Evolutionary conservation across 495 filamentous ascomycete species (phyloP).

Genomic region (Penicillium herquei): DNA sequence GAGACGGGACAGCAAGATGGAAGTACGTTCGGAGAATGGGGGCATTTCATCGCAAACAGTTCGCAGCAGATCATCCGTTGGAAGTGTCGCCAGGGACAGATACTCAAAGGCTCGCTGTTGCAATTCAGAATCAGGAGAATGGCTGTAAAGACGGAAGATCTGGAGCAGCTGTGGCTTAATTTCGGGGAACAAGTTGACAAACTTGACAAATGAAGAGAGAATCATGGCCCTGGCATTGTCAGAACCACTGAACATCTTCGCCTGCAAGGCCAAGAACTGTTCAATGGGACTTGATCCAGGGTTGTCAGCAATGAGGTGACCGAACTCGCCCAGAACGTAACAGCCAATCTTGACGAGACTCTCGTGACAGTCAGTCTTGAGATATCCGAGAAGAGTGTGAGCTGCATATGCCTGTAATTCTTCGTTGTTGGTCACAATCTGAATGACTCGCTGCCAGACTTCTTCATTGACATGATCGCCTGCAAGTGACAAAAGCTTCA

Average conservation of each 20-base stretch:
- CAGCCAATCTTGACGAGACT: constrained; percentile 96
- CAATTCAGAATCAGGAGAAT: constrained; percentile 90
- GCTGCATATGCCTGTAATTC: constrained; percentile 96
- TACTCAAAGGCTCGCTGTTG: constrained; percentile 98
- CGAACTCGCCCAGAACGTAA: constrained; percentile 94
- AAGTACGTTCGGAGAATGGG: constrained; percentile 92
- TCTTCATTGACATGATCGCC: constrained; percentile 99
- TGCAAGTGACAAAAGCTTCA: constrained; percentile 92
- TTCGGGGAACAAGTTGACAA: constrained; percentile 96
- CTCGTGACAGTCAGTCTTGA: constrained; percentile 93
- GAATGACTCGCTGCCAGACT: constrained; percentile 98
- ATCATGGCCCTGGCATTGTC: constrained; percentile 91
- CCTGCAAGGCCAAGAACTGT: constrained; percentile 90
- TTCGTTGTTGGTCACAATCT: constrained; percentile 99
- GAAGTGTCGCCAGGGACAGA: constrained; percentile 77
- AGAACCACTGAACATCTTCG: constrained; percentile 85
- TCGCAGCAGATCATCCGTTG: constrained; percentile 87
- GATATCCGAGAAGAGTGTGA: constrained; percentile 82
- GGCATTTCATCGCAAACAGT: constrained; percentile 99
- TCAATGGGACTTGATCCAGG: constrained; percentile 94
- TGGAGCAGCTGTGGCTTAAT: constrained; percentile 94
- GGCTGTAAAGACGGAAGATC: constrained; percentile 88
- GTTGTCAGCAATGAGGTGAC: constrained; percentile 95
- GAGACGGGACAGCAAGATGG: constrained; percentile 84
- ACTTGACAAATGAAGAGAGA: constrained; percentile 93